Percentiles rank a stretch among this genome's conserved stretches.
phyloP scores from a whole-genome alignment of 768 basidiomycete genomes.

The Porphyrellus cyaneotinctus region DNA sequence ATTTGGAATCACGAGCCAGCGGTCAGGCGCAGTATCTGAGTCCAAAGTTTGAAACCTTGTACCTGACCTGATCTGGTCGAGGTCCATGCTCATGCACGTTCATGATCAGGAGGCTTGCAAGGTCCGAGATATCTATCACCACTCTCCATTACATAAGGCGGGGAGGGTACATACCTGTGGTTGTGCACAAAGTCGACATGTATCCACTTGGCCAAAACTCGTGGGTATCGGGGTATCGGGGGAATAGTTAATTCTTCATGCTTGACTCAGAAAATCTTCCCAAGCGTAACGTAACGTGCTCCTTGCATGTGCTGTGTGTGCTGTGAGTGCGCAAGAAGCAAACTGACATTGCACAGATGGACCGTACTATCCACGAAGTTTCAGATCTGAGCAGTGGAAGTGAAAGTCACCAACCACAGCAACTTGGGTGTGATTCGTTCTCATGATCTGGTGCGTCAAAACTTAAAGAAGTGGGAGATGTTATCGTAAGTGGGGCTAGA shows the following conservation, averaged over 20 bases:
- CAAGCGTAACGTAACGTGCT: not conserved
- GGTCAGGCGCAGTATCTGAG: constrained; percentile 4
- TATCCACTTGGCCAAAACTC: constrained; percentile 6
- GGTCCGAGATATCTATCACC: not conserved
- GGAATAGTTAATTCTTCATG: constrained; percentile 6
- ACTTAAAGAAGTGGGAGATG: constrained; percentile 15
- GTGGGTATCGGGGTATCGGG: constrained; percentile 9
- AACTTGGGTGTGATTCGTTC: constrained; percentile 14
- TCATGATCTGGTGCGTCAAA: constrained; percentile 19
- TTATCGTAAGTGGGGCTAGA: constrained; percentile 18
- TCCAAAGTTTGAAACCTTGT: constrained; percentile 7
- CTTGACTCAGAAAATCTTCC: constrained; percentile 7
- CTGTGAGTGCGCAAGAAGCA: constrained; percentile 1
- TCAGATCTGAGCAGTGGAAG: constrained; percentile 13
- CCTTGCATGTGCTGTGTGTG: not conserved
- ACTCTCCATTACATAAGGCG: constrained; percentile 2
- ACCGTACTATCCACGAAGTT: too few species aligned
- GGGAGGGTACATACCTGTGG: not conserved
- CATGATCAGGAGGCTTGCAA: not conserved
- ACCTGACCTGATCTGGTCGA: constrained; percentile 9
- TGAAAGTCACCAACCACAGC: not conserved
- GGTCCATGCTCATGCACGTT: constrained; percentile 20
- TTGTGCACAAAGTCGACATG: constrained; percentile 1
- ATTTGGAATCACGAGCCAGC: not conserved
- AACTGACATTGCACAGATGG: not conserved